phyloP scores from a whole-genome alignment of 768 basidiomycete species.

The Pleurotus tuber-regium region DNA sequence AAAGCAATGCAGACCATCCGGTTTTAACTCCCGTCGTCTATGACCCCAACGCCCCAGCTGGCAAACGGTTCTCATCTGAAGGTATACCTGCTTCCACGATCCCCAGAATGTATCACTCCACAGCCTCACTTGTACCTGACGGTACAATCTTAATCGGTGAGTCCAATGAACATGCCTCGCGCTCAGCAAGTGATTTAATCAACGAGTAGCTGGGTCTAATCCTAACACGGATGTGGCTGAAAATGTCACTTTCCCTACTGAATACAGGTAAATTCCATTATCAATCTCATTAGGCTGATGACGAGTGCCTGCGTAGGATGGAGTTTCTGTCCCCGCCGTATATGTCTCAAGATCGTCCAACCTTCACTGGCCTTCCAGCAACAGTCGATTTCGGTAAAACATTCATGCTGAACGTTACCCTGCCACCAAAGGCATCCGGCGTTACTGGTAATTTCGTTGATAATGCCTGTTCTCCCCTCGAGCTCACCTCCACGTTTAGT shows the following conservation, averaged over 20 bases:
- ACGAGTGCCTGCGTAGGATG: too few species aligned
- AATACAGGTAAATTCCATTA: conserved; percentile 28
- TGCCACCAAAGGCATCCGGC: conserved; percentile 25
- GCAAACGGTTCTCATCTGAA: conserved; percentile 26
- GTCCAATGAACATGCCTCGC: not conserved
- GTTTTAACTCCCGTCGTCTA: conserved; percentile 30
- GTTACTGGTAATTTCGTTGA: conserved; percentile 23
- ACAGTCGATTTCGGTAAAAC: conserved; percentile 33
- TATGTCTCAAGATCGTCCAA: conserved; percentile 34
- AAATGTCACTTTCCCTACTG: conserved; percentile 22
- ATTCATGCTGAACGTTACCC: conserved; percentile 30
- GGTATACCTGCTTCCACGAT: conserved; percentile 29
- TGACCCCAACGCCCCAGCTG: conserved; percentile 25
- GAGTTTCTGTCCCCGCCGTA: conserved; percentile 43
- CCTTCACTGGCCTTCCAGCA: conserved; percentile 30
- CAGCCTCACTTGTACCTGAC: conserved; percentile 27
- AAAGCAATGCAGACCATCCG: conserved; percentile 37
- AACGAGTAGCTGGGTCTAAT: conserved; percentile 42
- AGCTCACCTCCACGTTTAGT: conserved; percentile 20
- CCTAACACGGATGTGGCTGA: conserved; percentile 33
- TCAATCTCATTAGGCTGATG: not conserved
- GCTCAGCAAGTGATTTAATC: not conserved
- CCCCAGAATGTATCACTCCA: conserved; percentile 33
- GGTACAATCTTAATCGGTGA: conserved; percentile 27
- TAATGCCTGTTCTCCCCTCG: not conserved